Evolutionary conservation across 768 basidiomycete species (phyloP), one percentile per base, ranked within the genome.

Genomic region (Pleurotus citrinopileatus): DNA sequence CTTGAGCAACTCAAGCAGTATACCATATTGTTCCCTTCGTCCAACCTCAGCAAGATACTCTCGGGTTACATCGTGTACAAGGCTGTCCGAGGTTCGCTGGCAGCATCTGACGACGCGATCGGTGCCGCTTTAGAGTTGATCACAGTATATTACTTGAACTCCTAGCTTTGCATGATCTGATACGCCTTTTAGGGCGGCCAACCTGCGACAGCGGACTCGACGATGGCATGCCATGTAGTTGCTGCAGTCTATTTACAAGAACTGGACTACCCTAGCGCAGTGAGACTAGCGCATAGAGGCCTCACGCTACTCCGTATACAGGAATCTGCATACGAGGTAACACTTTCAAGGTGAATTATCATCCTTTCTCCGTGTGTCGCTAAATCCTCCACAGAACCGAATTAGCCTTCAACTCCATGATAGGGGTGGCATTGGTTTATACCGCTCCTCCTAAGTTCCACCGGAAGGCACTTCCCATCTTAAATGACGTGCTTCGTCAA

Each of bases 381-480:
- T 38, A 36, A 25, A 43, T 34, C 2, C 40, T 10, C 27, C 52
- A n/a, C 53, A 94, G 92, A 47, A 78, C 79, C 10, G 76, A 76
- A 42, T 79, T 81, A 44, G 83, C 83, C 2, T 82, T 97, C 63
- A 84, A 93, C 55, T 77, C 84, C 9, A 74, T 77, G 3, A 76
- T 96, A 10, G 87, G 84, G 2, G 86, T 83, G 0, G 83, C 91
- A 3, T 77, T 97, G 13, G 89, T 93, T 3, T 88, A 97, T 62
- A 76, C 89, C 45, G 91, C 83, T 66, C 85, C 95, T 25, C 96
- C 96, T 0, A 94, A 94, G 61, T 88, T 98, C 60, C 96, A 98
- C 64, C 60, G 73, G 9, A 83, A 87, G 48, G 96, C 97, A 1
- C 71, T 87, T 22, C 72, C 78, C 15, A 76, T 97, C 8, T 74